A percentile compares a stretch with the other conserved stretches of the same genome.
Evolutionary conservation across 1,139 yeast genomes (phyloP).

Genomic region (Barnettozyma hawaiiensis): DNA sequence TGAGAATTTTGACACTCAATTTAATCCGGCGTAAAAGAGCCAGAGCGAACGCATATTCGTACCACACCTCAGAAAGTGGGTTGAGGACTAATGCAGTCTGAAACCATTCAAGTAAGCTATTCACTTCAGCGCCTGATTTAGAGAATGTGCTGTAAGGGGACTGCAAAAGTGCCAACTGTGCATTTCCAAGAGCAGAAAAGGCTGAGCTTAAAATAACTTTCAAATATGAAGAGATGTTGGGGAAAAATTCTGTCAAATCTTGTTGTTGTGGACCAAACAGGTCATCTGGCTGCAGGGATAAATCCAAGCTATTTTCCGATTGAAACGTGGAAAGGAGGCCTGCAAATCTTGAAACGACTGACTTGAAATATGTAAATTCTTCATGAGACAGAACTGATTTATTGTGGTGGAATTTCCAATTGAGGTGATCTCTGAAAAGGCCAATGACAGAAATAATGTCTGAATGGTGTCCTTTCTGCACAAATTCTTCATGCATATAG

Average conservation of each 20-base stretch:
- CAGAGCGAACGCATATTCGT: slow-evolving; percentile 32
- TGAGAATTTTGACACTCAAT: slow-evolving; percentile 33
- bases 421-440: slow-evolving; percentile 7
- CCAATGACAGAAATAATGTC: slow-evolving; percentile 28
- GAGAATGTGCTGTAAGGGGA: neutral
- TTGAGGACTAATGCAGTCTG: neutral
- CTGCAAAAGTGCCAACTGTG: neutral
- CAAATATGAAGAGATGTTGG: neutral
- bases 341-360: slow-evolving; percentile 1
- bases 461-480: slow-evolving; percentile 29
- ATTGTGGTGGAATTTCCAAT: slow-evolving; percentile 3
- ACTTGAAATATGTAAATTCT: slow-evolving; percentile 16
- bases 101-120: neutral
- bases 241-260: neutral
- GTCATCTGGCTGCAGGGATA: neutral
- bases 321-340: slow-evolving; percentile 13
- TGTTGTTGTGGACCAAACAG: neutral
- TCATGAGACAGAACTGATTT: slow-evolving; percentile 20
- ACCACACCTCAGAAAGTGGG: slow-evolving; percentile 15
- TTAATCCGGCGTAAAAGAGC: slow-evolving; percentile 31
- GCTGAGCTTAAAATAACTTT: neutral
- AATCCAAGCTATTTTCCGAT: slow-evolving; percentile 6
- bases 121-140: neutral
- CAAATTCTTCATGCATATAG: slow-evolving; percentile 34
- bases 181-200: neutral